These are phyloP conservation scores for Penicillium paradoxum DNA, from an alignment of 495 filamentous ascomycete genomes.

Conservation along the genomic window DNA sequence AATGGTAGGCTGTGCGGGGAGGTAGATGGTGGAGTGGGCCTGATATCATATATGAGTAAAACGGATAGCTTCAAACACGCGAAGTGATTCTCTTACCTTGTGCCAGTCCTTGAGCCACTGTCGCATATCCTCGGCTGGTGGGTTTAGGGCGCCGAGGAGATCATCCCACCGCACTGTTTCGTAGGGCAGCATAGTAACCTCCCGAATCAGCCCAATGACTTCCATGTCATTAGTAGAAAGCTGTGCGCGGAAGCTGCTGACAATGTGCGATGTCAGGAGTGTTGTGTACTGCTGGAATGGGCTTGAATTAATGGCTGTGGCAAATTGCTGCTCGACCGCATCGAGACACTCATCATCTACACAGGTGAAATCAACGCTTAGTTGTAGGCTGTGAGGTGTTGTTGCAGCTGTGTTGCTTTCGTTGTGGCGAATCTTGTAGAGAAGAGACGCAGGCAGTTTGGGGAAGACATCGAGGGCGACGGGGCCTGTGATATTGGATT, in stretches of 20 bases:
- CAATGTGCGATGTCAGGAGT: constrained; percentile 47
- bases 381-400: constrained; percentile 50
- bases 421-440: constrained; percentile 64
- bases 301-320: constrained; percentile 37
- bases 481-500: constrained; percentile 50
- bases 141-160: constrained; percentile 37
- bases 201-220: constrained; percentile 40
- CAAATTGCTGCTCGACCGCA: constrained; percentile 40
- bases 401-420: constrained; percentile 28
- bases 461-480: constrained; percentile 65
- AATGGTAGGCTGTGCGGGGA: constrained; percentile 31
- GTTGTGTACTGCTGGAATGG: constrained; percentile 41
- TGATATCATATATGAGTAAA: constrained; percentile 16
- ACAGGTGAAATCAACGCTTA: constrained; percentile 73
- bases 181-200: constrained; percentile 40
- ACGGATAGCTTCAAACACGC: background rate
- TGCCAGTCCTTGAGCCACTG: constrained; percentile 47
- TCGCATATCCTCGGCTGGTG: constrained; percentile 31
- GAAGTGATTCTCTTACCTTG: constrained; percentile 28
- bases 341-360: constrained; percentile 59
- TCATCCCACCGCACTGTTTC: constrained; percentile 37
- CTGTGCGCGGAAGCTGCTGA: constrained; percentile 45
- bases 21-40: constrained; percentile 32
- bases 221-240: constrained; percentile 56
- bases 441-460: constrained; percentile 73